Percentiles rank a stretch among this genome's conserved stretches.
These are phyloP conservation scores for Coelastrella sp. DNA, from an alignment of 139 green algal genomes.

Conservation along the genomic window DNA sequence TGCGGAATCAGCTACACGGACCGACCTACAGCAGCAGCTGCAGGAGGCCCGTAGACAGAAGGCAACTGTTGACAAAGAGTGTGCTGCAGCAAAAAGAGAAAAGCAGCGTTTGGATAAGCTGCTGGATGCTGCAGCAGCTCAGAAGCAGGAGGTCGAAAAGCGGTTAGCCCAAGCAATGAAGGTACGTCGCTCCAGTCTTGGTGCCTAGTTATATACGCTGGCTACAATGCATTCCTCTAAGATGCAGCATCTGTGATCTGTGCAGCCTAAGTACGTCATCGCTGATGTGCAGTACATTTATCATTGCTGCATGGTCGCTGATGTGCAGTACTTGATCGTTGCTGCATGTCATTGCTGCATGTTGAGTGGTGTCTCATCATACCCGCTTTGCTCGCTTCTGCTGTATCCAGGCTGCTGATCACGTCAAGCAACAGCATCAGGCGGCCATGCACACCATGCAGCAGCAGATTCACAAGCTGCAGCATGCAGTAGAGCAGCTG, in stretches of 20 bases:
- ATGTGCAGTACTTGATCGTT: no score
- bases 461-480: not conserved
- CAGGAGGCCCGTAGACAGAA: not conserved
- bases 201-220: no score
- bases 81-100: not conserved
- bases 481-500: constrained; percentile 1
- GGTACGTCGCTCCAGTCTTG: no score
- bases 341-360: no score
- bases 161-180: not conserved
- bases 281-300: no score
- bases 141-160: not conserved
- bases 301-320: no score
- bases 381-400: no score
- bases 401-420: constrained; percentile 11
- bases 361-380: no score
- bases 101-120: not conserved
- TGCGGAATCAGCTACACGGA: not conserved
- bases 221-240: no score
- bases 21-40: constrained; percentile 10
- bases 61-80: not conserved
- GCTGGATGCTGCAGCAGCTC: not conserved
- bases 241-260: no score
- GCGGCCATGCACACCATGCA: not conserved
- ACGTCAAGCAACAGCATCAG: constrained; percentile 12
- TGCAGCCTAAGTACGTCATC: no score